Evolutionary conservation across 805 yeast species (phyloP).

Genomic region (Starmera quercuum): DNA sequence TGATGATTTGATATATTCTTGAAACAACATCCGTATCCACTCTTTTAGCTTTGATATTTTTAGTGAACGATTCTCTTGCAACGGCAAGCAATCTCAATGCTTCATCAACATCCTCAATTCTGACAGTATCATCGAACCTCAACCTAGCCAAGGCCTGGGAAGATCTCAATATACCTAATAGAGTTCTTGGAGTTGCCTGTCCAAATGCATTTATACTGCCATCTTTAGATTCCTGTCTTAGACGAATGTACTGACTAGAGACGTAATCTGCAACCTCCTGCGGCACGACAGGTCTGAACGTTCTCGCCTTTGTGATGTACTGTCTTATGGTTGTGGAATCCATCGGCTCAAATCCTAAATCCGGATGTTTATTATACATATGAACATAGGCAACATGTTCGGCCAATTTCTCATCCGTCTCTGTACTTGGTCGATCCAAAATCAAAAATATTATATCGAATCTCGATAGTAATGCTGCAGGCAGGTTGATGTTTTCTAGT

Average conservation of each 20-base stretch:
- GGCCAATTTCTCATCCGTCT: conserved; percentile 79
- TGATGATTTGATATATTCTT: conserved; percentile 64
- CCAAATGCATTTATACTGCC: conserved; percentile 73
- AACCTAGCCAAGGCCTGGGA: conserved; percentile 92
- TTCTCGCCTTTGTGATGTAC: conserved; percentile 78
- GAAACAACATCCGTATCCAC: conserved; percentile 65
- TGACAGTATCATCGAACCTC: conserved; percentile 68
- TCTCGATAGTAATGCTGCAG: conserved; percentile 93
- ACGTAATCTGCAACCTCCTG: conserved; percentile 80
- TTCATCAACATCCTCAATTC: conserved; percentile 84
- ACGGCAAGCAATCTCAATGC: conserved; percentile 82
- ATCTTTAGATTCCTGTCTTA: conserved; percentile 85
- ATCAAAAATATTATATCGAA: conserved; percentile 85
- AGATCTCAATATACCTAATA: conserved; percentile 83
- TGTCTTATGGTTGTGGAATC: conserved; percentile 79
- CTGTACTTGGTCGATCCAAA: conserved; percentile 76
- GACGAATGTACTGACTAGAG: conserved; percentile 75
- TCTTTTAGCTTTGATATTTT: conserved; percentile 39
- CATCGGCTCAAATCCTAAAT: conserved; percentile 63
- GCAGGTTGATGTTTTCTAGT: conserved; percentile 89
- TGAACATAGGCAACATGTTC: conserved; percentile 94
- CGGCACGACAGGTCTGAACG: conserved; percentile 79
- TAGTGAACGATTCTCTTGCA: conserved; percentile 70
- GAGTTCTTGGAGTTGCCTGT: conserved; percentile 93
- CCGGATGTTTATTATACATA: conserved; percentile 86